These are phyloP conservation scores for Murraya paniculata DNA, from an alignment of 345 rosid genomes.

Conservation along the genomic window DNA sequence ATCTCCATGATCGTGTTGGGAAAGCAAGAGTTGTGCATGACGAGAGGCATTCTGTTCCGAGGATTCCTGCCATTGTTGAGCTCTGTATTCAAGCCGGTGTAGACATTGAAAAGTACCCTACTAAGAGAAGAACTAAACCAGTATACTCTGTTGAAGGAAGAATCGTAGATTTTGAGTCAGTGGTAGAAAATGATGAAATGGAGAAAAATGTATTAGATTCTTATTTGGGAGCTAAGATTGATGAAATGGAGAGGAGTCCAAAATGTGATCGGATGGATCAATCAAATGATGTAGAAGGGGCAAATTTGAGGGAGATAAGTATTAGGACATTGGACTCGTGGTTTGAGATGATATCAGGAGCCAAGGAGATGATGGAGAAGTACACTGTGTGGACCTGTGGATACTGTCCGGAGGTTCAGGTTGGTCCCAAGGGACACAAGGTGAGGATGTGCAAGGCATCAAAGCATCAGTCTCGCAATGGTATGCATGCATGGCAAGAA, in stretches of 20 bases:
- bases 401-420: slow-evolving; percentile 84
- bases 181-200: slow-evolving; percentile 15
- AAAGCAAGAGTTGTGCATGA: slow-evolving; percentile 71
- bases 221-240: slow-evolving; percentile 10
- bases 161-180: slow-evolving; percentile 75
- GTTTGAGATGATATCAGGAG: slow-evolving; percentile 71
- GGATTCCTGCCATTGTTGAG: slow-evolving; percentile 73
- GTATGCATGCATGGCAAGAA: slow-evolving; percentile 92
- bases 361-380: slow-evolving; percentile 53
- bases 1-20: slow-evolving; percentile 82
- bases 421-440: slow-evolving; percentile 90
- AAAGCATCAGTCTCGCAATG: slow-evolving; percentile 74
- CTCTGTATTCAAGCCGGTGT: slow-evolving; percentile 84
- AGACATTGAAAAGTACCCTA: slow-evolving; percentile 59
- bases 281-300: slow-evolving; percentile 12
- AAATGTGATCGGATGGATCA: slow-evolving; percentile 6
- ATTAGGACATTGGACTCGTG: slow-evolving; percentile 51
- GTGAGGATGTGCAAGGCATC: slow-evolving; percentile 83
- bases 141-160: slow-evolving; percentile 83
- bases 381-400: slow-evolving; percentile 79
- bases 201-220: slow-evolving; percentile 6
- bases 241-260: slow-evolving; percentile 7
- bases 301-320: slow-evolving; percentile 45
- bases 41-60: slow-evolving; percentile 47
- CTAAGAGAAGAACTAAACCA: slow-evolving; percentile 75